These are phyloP conservation scores for Falciphora oryzae DNA, from an alignment of 2,329 filamentous ascomycete genomes.

Conservation along the genomic window DNA sequence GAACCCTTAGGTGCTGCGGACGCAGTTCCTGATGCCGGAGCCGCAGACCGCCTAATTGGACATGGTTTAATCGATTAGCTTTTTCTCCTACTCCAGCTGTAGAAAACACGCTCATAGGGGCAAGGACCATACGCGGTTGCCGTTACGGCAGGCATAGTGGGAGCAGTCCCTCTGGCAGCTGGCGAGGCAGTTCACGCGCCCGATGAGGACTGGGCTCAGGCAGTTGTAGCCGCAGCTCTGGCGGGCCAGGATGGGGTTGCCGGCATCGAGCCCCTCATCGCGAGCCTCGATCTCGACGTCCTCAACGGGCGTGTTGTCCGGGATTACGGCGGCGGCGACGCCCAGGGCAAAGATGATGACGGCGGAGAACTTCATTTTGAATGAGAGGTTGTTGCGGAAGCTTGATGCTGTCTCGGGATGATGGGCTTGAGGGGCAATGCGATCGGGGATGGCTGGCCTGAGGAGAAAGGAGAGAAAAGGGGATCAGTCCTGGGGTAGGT, in stretches of 20 bases:
- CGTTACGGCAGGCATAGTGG: neutral
- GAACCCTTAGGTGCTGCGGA: neutral
- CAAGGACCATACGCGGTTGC: neutral
- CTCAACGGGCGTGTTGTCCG: neutral
- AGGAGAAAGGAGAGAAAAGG: too few relatives aligned
- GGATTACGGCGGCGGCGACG: neutral
- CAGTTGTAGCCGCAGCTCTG: neutral
- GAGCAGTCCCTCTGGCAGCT: neutral
- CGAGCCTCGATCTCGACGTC: neutral
- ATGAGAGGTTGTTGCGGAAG: too few relatives aligned
- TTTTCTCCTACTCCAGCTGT: too few relatives aligned
- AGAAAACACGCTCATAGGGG: neutral
- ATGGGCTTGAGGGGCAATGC: too few relatives aligned
- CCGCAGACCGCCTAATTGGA: neutral
- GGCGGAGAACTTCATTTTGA: conserved; percentile 4
- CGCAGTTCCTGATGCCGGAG: neutral
- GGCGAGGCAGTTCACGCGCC: neutral
- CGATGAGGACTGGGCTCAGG: neutral
- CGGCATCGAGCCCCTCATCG: neutral
- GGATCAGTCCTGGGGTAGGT: too few relatives aligned
- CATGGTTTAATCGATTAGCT: neutral
- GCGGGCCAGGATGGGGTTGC: neutral
- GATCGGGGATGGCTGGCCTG: too few relatives aligned
- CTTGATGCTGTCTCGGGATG: too few relatives aligned
- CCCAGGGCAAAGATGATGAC: neutral